Base-by-base conservation (phyloP, 2,329 filamentous ascomycete genomes). In the Amesomyces nigricolor region DNA sequence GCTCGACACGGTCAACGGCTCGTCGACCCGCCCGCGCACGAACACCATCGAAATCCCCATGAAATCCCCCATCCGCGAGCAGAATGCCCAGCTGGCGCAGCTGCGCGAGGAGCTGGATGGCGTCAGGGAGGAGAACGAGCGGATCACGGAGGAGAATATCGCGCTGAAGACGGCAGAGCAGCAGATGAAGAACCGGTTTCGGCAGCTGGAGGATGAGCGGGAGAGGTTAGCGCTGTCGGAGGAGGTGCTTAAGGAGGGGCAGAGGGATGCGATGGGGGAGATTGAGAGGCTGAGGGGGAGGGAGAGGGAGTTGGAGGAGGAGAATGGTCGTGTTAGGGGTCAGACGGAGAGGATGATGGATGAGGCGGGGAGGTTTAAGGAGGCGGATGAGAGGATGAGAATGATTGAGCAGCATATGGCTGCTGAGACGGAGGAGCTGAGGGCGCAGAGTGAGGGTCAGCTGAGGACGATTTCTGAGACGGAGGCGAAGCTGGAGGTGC, bases 401-500 rank as follows among this genome's bases (percentile, higher is more conserved):
- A 65, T 65, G 10, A 66, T 71, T 42, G 65, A 67, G 26, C 66
- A 74, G 43, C 63, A 68, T 3, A 63, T 73, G 5, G 55, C 60
- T 8, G 61, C 64, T 1, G 72, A 76, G 57, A 63, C 73, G 6
- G 71, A 71, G 7, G 63, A 63, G 1, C 61, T 76, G 22, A 68
- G 70, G 48, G 63, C 64, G 19, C 69, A 72, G 55, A 68, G 57
- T 45, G 63, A 67, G 3, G 67, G 70, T 17, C 72, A 76, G 43
- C 72, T 74, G 57, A 75, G 78, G 56, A 72, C 80, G 11, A 76
- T 90, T 54, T 72, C 78, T 3, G 76, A 82, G 14, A 83, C 86
- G 13, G 86, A 88, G 63, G 76, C 73, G 54, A 86, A 80, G 58
- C 70, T 95, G 30, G 85, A 87, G 63, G 77, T 78, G 32, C 71